Conservation (phyloP, 2,329 filamentous ascomycete species). For the Xylaria sp. region DNA sequence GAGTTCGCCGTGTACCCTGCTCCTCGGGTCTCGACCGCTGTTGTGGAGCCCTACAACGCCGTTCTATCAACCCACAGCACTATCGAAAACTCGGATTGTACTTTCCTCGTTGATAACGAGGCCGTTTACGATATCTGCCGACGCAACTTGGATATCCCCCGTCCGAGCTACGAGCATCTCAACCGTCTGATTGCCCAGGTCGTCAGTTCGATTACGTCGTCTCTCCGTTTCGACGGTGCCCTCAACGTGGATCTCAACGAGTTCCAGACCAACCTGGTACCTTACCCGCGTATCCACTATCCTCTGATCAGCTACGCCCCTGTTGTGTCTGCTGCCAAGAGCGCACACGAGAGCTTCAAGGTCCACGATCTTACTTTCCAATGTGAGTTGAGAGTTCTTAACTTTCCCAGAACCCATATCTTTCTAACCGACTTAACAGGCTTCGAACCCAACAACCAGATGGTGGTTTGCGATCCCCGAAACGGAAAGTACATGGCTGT, state of each 20-base stretch:
- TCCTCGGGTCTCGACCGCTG: constrained; percentile 74
- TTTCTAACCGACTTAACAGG: constrained; percentile 55
- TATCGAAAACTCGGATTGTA: constrained; percentile 81
- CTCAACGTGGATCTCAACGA: constrained; percentile 81
- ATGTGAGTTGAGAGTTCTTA: constrained; percentile 62
- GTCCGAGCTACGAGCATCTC: constrained; percentile 76
- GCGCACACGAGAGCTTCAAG: constrained; percentile 88
- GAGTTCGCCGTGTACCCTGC: constrained; percentile 79
- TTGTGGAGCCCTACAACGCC: constrained; percentile 80
- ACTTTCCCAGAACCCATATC: background rate
- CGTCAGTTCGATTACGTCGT: constrained; percentile 79
- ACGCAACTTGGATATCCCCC: constrained; percentile 75
- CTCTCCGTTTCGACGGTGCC: constrained; percentile 76
- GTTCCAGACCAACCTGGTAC: constrained; percentile 81
- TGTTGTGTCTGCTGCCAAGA: constrained; percentile 78
- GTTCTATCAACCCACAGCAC: constrained; percentile 80
- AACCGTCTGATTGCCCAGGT: constrained; percentile 80
- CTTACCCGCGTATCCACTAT: constrained; percentile 79
- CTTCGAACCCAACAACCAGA: constrained; percentile 83
- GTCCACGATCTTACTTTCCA: constrained; percentile 80
- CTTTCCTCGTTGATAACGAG: constrained; percentile 81
- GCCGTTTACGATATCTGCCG: constrained; percentile 81
- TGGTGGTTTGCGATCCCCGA: constrained; percentile 79
- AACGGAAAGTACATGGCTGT: constrained; percentile 84
- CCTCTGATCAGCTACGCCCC: constrained; percentile 78